Evolutionary conservation across 2,329 filamentous ascomycete genomes (phyloP).

Genomic region (Ascochyta viciae-villosae): DNA sequence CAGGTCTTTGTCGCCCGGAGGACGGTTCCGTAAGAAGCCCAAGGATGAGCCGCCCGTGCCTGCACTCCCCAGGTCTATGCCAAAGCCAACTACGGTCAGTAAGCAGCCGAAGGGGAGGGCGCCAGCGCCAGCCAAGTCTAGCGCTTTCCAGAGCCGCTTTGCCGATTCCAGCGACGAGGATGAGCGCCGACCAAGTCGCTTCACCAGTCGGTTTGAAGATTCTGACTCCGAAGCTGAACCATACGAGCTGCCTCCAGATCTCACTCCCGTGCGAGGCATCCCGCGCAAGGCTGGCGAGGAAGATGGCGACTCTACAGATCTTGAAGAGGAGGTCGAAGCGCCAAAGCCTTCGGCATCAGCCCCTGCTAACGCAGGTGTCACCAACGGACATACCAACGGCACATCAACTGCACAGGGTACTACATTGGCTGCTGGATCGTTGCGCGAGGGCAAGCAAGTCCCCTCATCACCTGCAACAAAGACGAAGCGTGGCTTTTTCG

Average conservation of each 20-base stretch:
- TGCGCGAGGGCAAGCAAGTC: slow-evolving; percentile 49
- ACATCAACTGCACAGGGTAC: slow-evolving; percentile 33
- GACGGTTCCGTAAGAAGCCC: slow-evolving; percentile 56
- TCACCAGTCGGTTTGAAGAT: slow-evolving; percentile 58
- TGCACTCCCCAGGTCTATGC: background rate
- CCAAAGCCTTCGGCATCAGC: slow-evolving; percentile 54
- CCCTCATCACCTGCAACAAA: slow-evolving; percentile 43
- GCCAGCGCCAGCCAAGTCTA: slow-evolving; percentile 21
- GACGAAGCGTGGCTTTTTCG: slow-evolving; percentile 52
- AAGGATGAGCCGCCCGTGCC: slow-evolving; percentile 16
- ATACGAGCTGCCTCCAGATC: slow-evolving; percentile 47
- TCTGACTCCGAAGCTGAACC: slow-evolving; percentile 64
- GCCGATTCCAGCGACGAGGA: slow-evolving; percentile 73
- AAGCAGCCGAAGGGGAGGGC: slow-evolving; percentile 34
- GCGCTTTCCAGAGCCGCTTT: slow-evolving; percentile 60
- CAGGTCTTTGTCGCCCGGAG: slow-evolving; percentile 72
- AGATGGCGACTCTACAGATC: slow-evolving; percentile 64
- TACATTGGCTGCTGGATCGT: slow-evolving; percentile 47
- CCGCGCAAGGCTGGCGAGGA: slow-evolving; percentile 62
- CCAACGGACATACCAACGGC: slow-evolving; percentile 25
- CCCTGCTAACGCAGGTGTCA: slow-evolving; percentile 25
- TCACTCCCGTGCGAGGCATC: slow-evolving; percentile 66
- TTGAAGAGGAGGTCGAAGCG: slow-evolving; percentile 54
- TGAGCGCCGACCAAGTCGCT: slow-evolving; percentile 41
- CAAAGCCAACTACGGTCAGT: slow-evolving; percentile 19